Evolutionary conservation across 2,329 filamentous ascomycete genomes (phyloP).

Genomic region (Zopfia rhizophila): DNA sequence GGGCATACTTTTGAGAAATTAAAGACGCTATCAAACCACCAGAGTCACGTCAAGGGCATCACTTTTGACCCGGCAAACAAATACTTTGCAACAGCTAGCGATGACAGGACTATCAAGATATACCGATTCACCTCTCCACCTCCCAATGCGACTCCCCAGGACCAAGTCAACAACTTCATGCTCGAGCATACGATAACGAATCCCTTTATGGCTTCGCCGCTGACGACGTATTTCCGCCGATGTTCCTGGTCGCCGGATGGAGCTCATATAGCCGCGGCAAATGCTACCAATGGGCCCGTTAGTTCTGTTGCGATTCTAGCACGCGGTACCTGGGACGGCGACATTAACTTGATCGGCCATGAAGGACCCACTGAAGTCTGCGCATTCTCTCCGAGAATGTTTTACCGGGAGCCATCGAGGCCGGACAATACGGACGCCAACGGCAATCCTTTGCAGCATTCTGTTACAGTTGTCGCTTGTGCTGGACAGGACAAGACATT

Average conservation of each 20-base stretch:
- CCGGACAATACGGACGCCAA: slow-evolving; percentile 60
- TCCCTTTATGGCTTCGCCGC: slow-evolving; percentile 89
- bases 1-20: slow-evolving; percentile 98
- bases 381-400: slow-evolving; percentile 93
- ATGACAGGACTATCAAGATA: slow-evolving; percentile 96
- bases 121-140: slow-evolving; percentile 90
- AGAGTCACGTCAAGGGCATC: slow-evolving; percentile 98
- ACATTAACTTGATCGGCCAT: slow-evolving; percentile 97
- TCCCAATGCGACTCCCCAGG: slow-evolving; percentile 91
- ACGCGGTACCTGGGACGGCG: slow-evolving; percentile 90
- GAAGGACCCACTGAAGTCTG: slow-evolving; percentile 97
- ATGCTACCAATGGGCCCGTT: slow-evolving; percentile 96
- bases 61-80: slow-evolving; percentile 99
- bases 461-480: slow-evolving; percentile 95
- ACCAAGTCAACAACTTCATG: slow-evolving; percentile 96
- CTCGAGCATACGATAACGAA: slow-evolving; percentile 89
- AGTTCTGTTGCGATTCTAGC: slow-evolving; percentile 97
- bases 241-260: slow-evolving; percentile 99
- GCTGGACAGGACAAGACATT: slow-evolving; percentile 96
- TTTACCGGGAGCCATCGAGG: slow-evolving; percentile 74
- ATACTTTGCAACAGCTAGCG: slow-evolving; percentile 97
- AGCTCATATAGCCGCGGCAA: slow-evolving; percentile 95
- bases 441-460: slow-evolving; percentile 53
- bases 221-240: slow-evolving; percentile 95
- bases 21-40: slow-evolving; percentile 90